Percentiles rank a stretch among this genome's conserved stretches.
Conservation (phyloP, 139 green algal species). For the Volvox africanus region DNA sequence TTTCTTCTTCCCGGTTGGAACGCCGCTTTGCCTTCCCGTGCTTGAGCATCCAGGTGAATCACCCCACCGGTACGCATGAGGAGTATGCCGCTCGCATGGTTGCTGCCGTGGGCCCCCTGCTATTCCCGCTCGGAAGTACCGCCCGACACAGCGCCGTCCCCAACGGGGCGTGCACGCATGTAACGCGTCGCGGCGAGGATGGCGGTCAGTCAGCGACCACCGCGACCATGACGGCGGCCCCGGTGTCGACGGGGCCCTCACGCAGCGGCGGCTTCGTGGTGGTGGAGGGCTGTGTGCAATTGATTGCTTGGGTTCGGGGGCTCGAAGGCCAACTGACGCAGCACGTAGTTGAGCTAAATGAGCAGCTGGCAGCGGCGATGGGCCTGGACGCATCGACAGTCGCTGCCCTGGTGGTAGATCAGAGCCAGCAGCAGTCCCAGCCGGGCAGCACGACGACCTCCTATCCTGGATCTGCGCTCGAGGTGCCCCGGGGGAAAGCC, state of each 20-base stretch:
- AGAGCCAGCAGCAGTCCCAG: background rate
- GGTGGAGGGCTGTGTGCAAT: conserved; percentile 45
- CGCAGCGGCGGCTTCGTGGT: conserved; percentile 30
- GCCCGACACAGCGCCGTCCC: background rate
- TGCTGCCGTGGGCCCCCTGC: background rate
- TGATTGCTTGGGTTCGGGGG: conserved; percentile 42
- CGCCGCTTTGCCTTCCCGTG: background rate
- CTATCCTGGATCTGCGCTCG: background rate
- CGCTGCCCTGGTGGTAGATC: background rate
- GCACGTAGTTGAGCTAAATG: conserved; percentile 23
- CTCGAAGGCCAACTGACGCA: conserved; percentile 13
- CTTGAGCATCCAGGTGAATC: background rate
- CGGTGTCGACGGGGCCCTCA: background rate
- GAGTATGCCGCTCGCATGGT: conserved; percentile 20
- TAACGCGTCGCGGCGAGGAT: background rate
- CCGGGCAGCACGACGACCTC: background rate
- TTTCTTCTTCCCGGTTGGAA: background rate
- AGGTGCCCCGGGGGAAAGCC: background rate
- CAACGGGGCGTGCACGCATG: background rate
- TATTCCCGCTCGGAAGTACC: background rate
- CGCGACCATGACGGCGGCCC: background rate
- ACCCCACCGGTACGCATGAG: conserved; percentile 30
- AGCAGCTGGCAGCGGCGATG: conserved; percentile 28
- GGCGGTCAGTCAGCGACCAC: background rate
- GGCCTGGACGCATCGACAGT: conserved; percentile 6